Percentiles rank a stretch among this genome's conserved stretches.
phyloP scores from a whole-genome alignment of 148 eudicot genomes.

The Rhododendron ferrugineum region DNA sequence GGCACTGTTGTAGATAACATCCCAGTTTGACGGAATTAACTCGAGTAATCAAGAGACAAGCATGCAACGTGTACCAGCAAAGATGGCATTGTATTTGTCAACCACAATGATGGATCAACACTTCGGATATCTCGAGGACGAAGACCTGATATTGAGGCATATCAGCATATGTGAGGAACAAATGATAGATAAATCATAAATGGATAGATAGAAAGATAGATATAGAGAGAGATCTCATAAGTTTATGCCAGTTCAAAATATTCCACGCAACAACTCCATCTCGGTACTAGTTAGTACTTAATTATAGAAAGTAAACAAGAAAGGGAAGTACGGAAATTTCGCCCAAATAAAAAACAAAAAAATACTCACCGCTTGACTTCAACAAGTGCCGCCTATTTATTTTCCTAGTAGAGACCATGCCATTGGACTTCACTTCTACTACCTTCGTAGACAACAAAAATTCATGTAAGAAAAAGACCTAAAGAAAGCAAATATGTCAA shows the following conservation, averaged over 20 bases:
- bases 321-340: not conserved
- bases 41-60: not conserved
- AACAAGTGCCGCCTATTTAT: conserved; percentile 69
- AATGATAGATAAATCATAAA: not conserved
- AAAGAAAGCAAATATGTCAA: not conserved
- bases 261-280: not conserved
- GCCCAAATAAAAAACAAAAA: not conserved
- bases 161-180: not conserved
- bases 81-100: conserved; percentile 95
- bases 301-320: not conserved
- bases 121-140: conserved; percentile 97
- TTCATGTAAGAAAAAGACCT: not conserved
- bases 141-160: conserved; percentile 49
- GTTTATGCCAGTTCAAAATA: not conserved
- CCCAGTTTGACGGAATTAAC: not conserved
- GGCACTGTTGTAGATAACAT: not conserved
- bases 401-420: conserved; percentile 65
- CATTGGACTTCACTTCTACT: conserved; percentile 77
- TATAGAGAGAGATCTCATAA: not conserved
- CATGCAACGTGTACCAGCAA: conserved; percentile 57
- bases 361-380: conserved; percentile 82
- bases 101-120: conserved; percentile 97
- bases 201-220: not conserved
- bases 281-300: not conserved
- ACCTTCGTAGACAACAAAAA: conserved; percentile 38